Conservation (phyloP, 495 filamentous ascomycete genomes). For the Zalerion maritima region DNA sequence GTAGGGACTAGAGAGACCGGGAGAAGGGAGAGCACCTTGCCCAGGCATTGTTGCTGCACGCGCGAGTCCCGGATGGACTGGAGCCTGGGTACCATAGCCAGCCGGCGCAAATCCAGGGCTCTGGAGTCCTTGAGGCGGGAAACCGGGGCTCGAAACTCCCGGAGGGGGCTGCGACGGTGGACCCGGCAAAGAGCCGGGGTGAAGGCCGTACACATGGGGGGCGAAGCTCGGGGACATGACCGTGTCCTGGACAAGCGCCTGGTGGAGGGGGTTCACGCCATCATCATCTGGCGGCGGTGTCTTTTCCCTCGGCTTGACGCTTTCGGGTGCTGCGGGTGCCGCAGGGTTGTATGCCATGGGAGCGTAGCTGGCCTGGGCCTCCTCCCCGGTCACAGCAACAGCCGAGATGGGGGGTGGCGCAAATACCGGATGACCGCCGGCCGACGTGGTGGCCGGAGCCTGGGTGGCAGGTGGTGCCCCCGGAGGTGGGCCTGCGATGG, state of each 20-base stretch:
- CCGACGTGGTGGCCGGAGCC: conserved; percentile 30
- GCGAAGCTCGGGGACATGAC: conserved; percentile 32
- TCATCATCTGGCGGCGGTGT: conserved; percentile 72
- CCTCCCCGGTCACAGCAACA: conserved; percentile 15
- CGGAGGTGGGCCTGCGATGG: conserved; percentile 32
- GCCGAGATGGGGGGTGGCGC: conserved; percentile 24
- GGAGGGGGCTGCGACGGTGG: conserved; percentile 18
- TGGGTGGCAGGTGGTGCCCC: conserved; percentile 22
- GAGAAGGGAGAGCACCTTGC: conserved; percentile 12
- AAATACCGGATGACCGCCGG: conserved; percentile 20
- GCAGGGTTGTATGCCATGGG: conserved; percentile 88
- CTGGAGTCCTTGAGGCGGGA: conserved; percentile 10
- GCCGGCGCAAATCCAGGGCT: conserved; percentile 27
- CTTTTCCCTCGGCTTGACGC: conserved; percentile 72
- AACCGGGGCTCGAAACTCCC: conserved; percentile 7
- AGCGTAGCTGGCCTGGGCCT: conserved; percentile 36
- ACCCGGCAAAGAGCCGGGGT: conserved; percentile 13
- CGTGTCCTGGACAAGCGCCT: conserved; percentile 49
- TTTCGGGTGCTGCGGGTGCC: conserved; percentile 72
- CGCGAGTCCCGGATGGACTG: conserved; percentile 21
- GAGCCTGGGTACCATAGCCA: conserved; percentile 19
- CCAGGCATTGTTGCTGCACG: conserved; percentile 29
- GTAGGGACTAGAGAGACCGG: conserved; percentile 21
- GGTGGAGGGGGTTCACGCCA: conserved; percentile 53
- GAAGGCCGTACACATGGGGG: too few species aligned